Conservation (phyloP, 2,329 filamentous ascomycete genomes). For the Cadophora gregata region DNA sequence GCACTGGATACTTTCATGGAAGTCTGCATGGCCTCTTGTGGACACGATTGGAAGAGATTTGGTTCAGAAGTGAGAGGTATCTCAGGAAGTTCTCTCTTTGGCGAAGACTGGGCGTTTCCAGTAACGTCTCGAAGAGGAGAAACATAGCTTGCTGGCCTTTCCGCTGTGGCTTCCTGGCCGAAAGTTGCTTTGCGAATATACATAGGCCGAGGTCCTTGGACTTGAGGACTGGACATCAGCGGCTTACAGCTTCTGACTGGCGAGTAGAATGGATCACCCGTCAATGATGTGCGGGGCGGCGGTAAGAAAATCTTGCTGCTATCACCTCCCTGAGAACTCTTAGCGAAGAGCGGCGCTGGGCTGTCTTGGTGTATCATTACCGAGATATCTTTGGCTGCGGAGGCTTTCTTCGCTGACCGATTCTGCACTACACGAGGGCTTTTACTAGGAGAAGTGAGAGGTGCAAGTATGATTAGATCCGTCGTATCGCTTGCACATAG, state of each 20-base stretch:
- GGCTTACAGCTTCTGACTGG: constrained; percentile 34
- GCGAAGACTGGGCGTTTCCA: constrained; percentile 31
- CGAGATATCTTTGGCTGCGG: constrained; percentile 19
- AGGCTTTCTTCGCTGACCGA: constrained; percentile 26
- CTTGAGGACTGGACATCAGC: constrained; percentile 19
- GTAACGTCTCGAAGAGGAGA: constrained; percentile 36
- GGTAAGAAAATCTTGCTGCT: constrained; percentile 11
- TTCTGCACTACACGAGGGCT: constrained; percentile 21
- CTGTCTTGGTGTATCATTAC: constrained; percentile 29
- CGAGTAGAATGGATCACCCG: constrained; percentile 38
- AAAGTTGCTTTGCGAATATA: constrained; percentile 40
- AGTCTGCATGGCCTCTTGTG: constrained; percentile 29
- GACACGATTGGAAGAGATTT: constrained; percentile 41
- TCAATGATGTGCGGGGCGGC: constrained; percentile 25
- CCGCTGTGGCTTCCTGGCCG: constrained; percentile 29
- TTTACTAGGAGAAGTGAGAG: constrained; percentile 39
- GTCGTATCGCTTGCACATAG: constrained; percentile 32
- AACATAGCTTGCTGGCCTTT: constrained; percentile 24
- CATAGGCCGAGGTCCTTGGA: constrained; percentile 31
- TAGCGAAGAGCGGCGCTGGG: constrained; percentile 21
- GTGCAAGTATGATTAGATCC: constrained; percentile 34
- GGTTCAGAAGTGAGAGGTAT: neutral
- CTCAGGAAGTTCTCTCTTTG: constrained; percentile 14
- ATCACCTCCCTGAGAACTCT: constrained; percentile 4
- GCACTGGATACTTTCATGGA: constrained; percentile 25